Base-by-base conservation (phyloP, 1,284 basidiomycete genomes). In the Ustilago nuda region DNA sequence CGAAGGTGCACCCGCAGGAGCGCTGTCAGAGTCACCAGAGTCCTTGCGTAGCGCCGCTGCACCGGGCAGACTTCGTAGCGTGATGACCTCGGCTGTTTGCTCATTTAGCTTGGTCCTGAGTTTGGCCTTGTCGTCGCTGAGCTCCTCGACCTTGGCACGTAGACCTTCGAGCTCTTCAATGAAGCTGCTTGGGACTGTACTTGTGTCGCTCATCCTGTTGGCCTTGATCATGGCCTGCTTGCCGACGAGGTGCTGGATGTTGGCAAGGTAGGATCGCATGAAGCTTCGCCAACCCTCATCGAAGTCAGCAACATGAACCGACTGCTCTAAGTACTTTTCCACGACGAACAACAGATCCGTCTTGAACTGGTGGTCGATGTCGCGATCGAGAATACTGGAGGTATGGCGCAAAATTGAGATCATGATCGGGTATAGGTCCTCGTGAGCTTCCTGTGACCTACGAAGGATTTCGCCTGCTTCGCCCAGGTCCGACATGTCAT, bases 211-310 rank as follows among this genome's bases (percentile, higher is more conserved):
- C 15, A 86, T 83, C 5, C 87, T 81, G 60, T 87, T 89, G 11
- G 82, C 81, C 50, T 79, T 79, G 30, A 91, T 88, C 41, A 90
- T 89, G 11, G 91, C 86, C 52, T 89, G 88, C 79, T 91, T 89
- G 0, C 91, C 91, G n/a, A 91, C 91, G 75, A 92, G 88, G 63
- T 90, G 88, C 78, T 90, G 88, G 8, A 92, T 89, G n/a, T 90
- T 90, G 6, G 88, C 86, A 2, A 90, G 86, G 83, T 92, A 93
- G 6, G 87, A 87, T 59, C 89, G 89, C 80, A 93, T 87, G 82
- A 92, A 90, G 12, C 87, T 73, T 41, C 88, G 86, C 92, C 92
- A 93, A 63, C 88, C 89, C 32, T 90, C 89, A 63, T 91, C 90
- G 91, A 93, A 89, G 80, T 90, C 89, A 68, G 90, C 89, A 3